Evolutionary conservation across 805 yeast species (phyloP), one percentile per base, ranked within the genome.

Genomic region (Starmerella kuoi): DNA sequence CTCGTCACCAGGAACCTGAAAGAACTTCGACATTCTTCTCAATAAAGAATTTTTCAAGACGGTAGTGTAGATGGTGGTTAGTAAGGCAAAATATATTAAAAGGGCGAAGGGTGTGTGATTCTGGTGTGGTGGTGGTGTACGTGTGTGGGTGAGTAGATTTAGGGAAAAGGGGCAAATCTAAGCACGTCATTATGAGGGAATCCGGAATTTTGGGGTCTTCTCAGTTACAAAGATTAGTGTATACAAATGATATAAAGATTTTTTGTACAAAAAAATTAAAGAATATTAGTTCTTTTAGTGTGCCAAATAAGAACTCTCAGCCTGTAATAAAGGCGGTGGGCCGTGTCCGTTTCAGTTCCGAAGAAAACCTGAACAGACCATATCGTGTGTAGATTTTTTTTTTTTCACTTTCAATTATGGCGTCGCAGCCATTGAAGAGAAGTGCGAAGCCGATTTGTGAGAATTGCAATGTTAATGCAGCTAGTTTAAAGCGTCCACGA

Each of bases 401-500:
- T 22, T 7, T 19, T 9, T 11, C 6, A 33, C 9, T 20, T 11
- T n/a, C 15, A 18, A 20, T 33, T 7, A 41, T 41, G 45, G 38
- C 40, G 7, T 15, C 43, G 9, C 39, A 43, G 19, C 48, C 50
- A 6, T 36, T 46, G 12, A 17, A 14, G 12, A 26, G 35, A 14
- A 33, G 27, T 11, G 14, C 35, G 19, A 24, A 26, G 31, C 33
- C 38, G 12, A 12, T 26, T 11, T 88, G 98, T 64, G 94, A 87
- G 62, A 69, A 84, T 7, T 88, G 98, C 58, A 79, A 75, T 51
- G 68, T 72, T 26, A 70, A 88, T 41, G 82, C 83, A 55, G 95
- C 97, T 0, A 81, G 81, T 18, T 71, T 91, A 68, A 81, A 77
- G 55, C 70, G 98, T 48, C 99, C 99, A 8, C 88, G 93, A 58